These are phyloP conservation scores for Tuber aestivum DNA, from an alignment of 495 filamentous ascomycete genomes.

Conservation along the genomic window DNA sequence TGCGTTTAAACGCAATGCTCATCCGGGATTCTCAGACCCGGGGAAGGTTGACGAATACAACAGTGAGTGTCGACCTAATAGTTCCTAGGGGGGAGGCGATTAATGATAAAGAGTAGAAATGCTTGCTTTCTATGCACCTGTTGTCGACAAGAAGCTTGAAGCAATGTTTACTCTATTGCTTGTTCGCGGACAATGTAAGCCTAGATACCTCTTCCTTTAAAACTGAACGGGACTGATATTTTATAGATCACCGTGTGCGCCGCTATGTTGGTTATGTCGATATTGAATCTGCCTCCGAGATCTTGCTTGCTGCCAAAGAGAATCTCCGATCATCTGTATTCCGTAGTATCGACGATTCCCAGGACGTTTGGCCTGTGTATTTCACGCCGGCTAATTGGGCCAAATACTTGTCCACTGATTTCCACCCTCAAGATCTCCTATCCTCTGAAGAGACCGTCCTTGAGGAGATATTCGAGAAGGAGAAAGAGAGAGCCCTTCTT, in stretches of 20 bases:
- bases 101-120: not conserved
- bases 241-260: not conserved
- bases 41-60: not conserved
- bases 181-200: not conserved
- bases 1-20: not conserved
- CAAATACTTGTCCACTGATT: not conserved
- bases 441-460: not conserved
- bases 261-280: not conserved
- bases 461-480: not conserved
- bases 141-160: not conserved
- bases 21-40: not conserved
- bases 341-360: not conserved
- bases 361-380: not conserved
- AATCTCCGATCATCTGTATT: not conserved
- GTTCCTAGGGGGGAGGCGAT: not conserved
- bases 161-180: not conserved
- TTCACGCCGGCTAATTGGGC: not conserved
- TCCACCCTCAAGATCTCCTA: not conserved
- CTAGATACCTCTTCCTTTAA: not conserved
- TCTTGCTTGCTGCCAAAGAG: not conserved
- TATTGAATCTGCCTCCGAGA: not conserved
- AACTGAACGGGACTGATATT: not conserved
- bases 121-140: not conserved
- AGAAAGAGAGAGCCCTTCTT: not conserved
- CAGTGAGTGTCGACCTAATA: not conserved